Conservation (phyloP, 129 eudicot genomes). For the Pittosporum tobira region DNA sequence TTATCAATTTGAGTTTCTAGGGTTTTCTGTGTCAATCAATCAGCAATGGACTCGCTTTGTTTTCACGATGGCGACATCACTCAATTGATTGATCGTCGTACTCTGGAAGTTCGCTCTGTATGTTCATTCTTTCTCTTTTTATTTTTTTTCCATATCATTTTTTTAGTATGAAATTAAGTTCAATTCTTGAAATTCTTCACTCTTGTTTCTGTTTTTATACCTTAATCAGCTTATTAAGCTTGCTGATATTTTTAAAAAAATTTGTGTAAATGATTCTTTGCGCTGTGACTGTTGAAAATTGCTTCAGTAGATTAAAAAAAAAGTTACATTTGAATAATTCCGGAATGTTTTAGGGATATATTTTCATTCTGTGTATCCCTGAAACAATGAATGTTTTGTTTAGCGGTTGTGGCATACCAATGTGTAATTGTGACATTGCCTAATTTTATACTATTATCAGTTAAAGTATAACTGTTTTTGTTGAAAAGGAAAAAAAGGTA, state of each 20-base stretch:
- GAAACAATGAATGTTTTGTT: no score
- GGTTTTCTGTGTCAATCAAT: slow-evolving; percentile 6
- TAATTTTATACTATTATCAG: no score
- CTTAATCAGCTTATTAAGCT: not conserved
- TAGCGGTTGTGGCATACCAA: no score
- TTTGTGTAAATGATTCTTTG: not conserved
- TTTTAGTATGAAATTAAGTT: not conserved
- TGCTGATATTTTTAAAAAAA: no score
- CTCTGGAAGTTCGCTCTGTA: slow-evolving; percentile 54
- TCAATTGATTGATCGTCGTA: slow-evolving; percentile 48
- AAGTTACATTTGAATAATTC: no score
- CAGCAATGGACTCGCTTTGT: slow-evolving; percentile 30
- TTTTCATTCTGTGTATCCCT: not conserved
- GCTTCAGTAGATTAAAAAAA: not conserved
- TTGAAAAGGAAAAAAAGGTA: no score
- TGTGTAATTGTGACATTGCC: no score
- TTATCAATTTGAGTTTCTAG: slow-evolving; percentile 6
- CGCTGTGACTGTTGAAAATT: no score
- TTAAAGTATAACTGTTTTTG: no score
- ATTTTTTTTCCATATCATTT: not conserved
- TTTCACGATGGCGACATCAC: slow-evolving; percentile 84
- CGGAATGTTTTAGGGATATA: not conserved
- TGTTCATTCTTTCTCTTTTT: slow-evolving; percentile 5
- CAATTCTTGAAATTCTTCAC: not conserved
- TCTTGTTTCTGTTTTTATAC: not conserved